Evolutionary conservation across 257 asterid genomes (phyloP).

Genomic region (Solanum rostratum): DNA sequence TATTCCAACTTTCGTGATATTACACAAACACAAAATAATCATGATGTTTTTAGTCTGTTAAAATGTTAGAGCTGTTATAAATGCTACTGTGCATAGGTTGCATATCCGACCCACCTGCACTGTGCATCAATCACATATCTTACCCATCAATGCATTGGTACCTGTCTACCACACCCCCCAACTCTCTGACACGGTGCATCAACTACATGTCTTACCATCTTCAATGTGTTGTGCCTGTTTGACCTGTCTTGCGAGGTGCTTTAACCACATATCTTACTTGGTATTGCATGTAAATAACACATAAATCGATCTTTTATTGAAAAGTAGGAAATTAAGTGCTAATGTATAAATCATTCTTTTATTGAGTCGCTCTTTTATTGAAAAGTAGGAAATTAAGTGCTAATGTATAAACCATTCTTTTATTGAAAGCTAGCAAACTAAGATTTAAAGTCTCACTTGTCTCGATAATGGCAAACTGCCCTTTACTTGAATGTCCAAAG

Average conservation of each 20-base stretch:
- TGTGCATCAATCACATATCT: neutral
- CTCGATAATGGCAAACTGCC: neutral
- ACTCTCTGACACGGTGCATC: neutral
- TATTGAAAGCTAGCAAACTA: neutral
- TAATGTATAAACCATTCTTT: neutral
- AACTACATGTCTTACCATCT: neutral
- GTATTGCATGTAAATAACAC: neutral
- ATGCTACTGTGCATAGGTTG: neutral
- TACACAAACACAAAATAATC: neutral
- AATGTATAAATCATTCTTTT: neutral
- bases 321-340: neutral
- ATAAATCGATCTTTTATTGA: neutral
- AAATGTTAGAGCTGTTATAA: neutral
- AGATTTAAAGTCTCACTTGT: neutral
- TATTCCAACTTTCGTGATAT: too few species aligned
- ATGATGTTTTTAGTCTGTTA: neutral
- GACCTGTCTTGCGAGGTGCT: neutral
- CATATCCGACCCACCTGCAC: neutral
- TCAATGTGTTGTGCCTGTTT: neutral
- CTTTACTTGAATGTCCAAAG: neutral
- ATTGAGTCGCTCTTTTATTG: neutral
- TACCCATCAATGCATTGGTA: neutral
- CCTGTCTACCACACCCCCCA: neutral
- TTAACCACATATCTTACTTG: neutral
- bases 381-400: neutral